Conservation (phyloP, 192 early-diverging fungal genomes). For the Coemansia asiatica region DNA sequence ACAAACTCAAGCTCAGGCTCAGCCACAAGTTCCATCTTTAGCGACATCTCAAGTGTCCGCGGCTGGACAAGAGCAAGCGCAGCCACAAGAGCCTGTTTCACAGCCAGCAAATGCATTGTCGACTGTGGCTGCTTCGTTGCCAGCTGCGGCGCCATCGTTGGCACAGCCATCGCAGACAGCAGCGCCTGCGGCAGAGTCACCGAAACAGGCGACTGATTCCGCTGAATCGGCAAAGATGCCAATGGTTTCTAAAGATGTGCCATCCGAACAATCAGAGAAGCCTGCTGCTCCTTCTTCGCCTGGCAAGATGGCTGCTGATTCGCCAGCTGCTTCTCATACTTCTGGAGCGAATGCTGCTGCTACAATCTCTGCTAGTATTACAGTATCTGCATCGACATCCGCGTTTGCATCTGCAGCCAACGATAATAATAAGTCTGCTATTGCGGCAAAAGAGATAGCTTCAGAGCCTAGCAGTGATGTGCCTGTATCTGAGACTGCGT, state of each 20-base stretch:
- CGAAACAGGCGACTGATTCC: neutral
- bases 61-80: neutral
- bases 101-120: neutral
- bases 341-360: neutral
- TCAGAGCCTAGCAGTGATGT: neutral
- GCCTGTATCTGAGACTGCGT: neutral
- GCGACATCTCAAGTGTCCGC: neutral
- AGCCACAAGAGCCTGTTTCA: neutral
- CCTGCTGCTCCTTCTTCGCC: neutral
- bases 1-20: neutral
- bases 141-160: neutral
- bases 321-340: neutral
- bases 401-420: neutral
- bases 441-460: neutral
- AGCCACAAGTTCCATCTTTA: neutral
- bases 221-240: neutral
- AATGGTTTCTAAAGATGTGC: neutral
- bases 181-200: neutral
- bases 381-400: neutral
- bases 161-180: neutral
- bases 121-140: neutral
- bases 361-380: too few relatives aligned
- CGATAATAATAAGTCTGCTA: neutral
- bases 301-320: neutral
- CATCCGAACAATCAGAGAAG: neutral